Evolutionary conservation across 768 basidiomycete genomes (phyloP).

Genomic region (Strobilomyces echinocephalus): DNA sequence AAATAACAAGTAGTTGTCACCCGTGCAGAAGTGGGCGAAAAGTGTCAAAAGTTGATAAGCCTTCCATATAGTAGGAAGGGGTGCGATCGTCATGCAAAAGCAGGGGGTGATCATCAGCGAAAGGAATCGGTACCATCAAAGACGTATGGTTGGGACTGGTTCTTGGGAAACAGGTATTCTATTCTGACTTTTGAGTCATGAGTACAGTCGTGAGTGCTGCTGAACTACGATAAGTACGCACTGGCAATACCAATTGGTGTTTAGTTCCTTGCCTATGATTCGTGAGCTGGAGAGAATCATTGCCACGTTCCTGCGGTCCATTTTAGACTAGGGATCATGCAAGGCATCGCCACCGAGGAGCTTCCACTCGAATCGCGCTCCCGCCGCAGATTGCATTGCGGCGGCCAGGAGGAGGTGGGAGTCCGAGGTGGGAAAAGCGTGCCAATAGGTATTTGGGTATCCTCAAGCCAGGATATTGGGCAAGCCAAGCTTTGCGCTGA

Average conservation of each 20-base stretch:
- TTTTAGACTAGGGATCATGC: background rate
- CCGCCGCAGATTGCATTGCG: too few species aligned
- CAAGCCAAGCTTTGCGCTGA: constrained; percentile 34
- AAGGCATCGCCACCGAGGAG: background rate
- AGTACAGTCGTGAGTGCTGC: background rate
- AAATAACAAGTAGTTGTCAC: background rate
- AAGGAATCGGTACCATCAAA: background rate
- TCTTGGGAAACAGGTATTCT: background rate
- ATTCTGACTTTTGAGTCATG: constrained; percentile 2
- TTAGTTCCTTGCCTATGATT: background rate
- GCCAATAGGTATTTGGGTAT: background rate
- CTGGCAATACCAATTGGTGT: background rate
- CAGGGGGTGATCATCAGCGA: background rate
- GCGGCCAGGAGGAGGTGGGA: too few species aligned
- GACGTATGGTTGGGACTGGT: background rate
- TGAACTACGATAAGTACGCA: background rate
- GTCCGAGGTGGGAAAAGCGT: too few species aligned
- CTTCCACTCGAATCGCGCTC: background rate
- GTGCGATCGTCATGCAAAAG: background rate
- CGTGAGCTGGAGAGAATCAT: background rate
- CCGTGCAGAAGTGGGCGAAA: background rate
- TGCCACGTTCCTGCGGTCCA: background rate
- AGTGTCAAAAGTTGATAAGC: background rate
- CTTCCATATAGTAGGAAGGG: constrained; percentile 1
- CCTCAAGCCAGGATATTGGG: constrained; percentile 10